Evolutionary conservation across 2,329 filamentous ascomycete genomes (phyloP), one percentile per base, ranked within the genome.

Genomic region (Fusarium oligoseptatum): DNA sequence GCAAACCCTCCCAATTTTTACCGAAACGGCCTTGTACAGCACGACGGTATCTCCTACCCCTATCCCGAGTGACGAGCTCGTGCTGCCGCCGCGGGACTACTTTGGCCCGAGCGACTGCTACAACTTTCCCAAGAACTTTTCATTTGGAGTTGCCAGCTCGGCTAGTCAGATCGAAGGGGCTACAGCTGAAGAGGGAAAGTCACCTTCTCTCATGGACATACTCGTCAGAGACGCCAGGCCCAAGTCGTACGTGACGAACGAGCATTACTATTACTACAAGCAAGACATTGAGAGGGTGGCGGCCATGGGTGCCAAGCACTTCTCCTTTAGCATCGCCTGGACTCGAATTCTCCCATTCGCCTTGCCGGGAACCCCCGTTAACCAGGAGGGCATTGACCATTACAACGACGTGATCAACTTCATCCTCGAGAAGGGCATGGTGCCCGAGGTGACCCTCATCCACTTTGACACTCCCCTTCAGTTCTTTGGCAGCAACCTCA

Each of bases 11-110:
- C 80, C 43, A 82, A 82, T 56, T 83, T 83, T 82, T 58, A 83
- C 81, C 4, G 77, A 80, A 36, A 79, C 68, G 24, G 76, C 67
- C 15, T 34, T 81, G 12, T 81, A 75, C 32, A 82, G 79, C 61
- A 88, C 88, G 0, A 91, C 89, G 0, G 88, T 89, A 2, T 83
- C 82, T 5, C 88, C 89, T 0, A 91, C 88, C 0, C 84, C 89
- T 0, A 80, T 92, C 2, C 87, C 89, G 0, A 88, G 83, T 1
- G 86, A 81, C 63, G 88, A 91, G 66, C 83, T 92, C 1, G 81
- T 91, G 7, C 82, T 90, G 0, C 90, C 89, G 0, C 89, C 90
- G 0, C 78, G 82, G 2, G 85, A 88, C 58, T 88, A 88, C 68
- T 87, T 88, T 65, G 83, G 82, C 0, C 84, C 87, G 52, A 81